Evolutionary conservation across 2,329 filamentous ascomycete species (phyloP), one percentile per base, ranked within the genome.

Genomic region (Penicillium brasilianum): DNA sequence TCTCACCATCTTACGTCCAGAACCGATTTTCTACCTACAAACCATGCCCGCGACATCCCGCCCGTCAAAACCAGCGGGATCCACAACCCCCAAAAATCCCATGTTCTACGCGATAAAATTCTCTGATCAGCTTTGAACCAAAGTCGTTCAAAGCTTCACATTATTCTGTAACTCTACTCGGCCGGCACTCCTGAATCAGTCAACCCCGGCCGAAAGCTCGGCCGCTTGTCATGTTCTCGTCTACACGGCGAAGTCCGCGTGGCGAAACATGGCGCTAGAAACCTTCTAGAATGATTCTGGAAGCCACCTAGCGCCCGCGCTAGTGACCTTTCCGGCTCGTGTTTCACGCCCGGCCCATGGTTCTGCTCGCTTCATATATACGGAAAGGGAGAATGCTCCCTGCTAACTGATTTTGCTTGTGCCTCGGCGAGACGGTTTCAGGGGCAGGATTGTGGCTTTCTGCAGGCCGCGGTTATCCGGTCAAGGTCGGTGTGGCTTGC

Each of bases 201-300:
- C 52, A 30, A 22, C 11, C 9, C 37, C 22, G 52, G 36, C 52
- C 52, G 52, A 43, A 30, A 54, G 34, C 36, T 20, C 37, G 36
- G 22, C 11, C 25, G 6, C 8, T n/a, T 9, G 25, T 20, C 22
- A 18, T 37, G 36, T 41, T 30, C n/a, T 37, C 28, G 16, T 16
- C 36, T 22, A 37, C 39, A 46, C 53, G 53, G 53, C 41, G 53
- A 55, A 55, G 41, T 55, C 44, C 57, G 57, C 48, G 55, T 63
- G 61, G 62, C 66, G 43, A 61, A 57, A 41, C 13, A 25, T 28
- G 36, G 37, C 66, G 59, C 73, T 71, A 74, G 72, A 75, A 74
- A 49, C 48, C 57, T 73, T 75, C 71, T 57, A 69, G 74, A 76
- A 76, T 46, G 32, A 53, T 71, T 72, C 65, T 67, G 48, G 72